These are phyloP conservation scores for Taxillus chinensis DNA, from an alignment of 164 flowering plant species.

Conservation along the genomic window DNA sequence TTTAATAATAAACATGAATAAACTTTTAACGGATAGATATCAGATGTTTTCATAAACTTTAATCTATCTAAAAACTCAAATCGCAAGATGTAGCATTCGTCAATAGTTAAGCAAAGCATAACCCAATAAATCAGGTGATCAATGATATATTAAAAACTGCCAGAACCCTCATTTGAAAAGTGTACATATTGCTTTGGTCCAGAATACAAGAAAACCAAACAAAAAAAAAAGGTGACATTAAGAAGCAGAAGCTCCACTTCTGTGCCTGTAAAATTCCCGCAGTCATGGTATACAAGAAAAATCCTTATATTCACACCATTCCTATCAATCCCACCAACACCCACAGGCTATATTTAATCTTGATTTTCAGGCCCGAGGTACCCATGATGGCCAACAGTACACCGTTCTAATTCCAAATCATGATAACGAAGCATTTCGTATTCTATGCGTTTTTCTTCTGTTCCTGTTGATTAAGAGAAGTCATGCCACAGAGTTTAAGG, in stretches of 20 bases:
- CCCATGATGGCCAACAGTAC: slow-evolving; percentile 16
- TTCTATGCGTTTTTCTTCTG: slow-evolving; percentile 25
- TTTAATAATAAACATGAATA: no score
- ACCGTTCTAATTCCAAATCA: slow-evolving; percentile 6
- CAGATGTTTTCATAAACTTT: no score
- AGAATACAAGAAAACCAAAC: slow-evolving; percentile 33
- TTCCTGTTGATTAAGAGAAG: slow-evolving; percentile 18
- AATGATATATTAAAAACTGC: neutral
- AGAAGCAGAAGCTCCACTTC: slow-evolving; percentile 37
- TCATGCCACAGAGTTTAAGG: slow-evolving; percentile 38
- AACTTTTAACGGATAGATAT: no score
- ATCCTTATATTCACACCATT: neutral
- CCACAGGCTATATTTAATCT: no score
- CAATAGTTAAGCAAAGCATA: slow-evolving; percentile 41
- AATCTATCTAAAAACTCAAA: slow-evolving; percentile 7
- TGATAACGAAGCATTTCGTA: slow-evolving; percentile 8
- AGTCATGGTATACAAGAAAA: slow-evolving; percentile 34
- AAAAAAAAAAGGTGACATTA: slow-evolving; percentile 10
- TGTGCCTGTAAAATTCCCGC: neutral
- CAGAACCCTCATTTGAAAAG: neutral
- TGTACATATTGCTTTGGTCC: slow-evolving; percentile 32
- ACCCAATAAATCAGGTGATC: slow-evolving; percentile 10
- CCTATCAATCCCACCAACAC: slow-evolving; percentile 7
- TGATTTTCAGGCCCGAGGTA: neutral
- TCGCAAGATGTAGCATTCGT: slow-evolving; percentile 37